Conservation (phyloP, 2,329 filamentous ascomycete species). For the Lasiodiplodia theobromae region DNA sequence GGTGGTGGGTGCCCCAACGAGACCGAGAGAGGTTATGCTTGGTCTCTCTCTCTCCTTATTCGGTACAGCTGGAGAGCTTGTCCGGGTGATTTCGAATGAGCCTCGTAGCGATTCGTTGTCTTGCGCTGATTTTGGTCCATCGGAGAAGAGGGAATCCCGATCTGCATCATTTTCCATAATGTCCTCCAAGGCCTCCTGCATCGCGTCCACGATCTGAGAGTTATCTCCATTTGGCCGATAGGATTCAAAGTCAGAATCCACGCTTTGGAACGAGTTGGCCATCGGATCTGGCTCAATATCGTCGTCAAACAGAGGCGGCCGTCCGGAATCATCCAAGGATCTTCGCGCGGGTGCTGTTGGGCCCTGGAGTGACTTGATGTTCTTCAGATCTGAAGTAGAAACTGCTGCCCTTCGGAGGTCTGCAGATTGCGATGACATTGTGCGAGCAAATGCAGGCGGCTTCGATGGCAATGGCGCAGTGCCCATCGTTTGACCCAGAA, state of each 20-base stretch:
- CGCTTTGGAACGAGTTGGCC: slow-evolving; percentile 77
- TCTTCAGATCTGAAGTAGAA: slow-evolving; percentile 67
- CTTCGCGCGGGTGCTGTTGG: slow-evolving; percentile 61
- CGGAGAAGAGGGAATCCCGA: slow-evolving; percentile 70
- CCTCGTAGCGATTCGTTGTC: slow-evolving; percentile 69
- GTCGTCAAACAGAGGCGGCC: slow-evolving; percentile 77
- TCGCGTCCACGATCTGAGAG: slow-evolving; percentile 83
- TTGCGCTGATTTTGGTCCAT: slow-evolving; percentile 59
- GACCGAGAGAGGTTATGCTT: slow-evolving; percentile 87
- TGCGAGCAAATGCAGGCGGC: slow-evolving; percentile 48
- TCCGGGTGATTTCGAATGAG: slow-evolving; percentile 65
- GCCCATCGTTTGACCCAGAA: background rate
- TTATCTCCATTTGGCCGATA: slow-evolving; percentile 63
- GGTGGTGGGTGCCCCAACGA: slow-evolving; percentile 85
- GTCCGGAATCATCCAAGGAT: slow-evolving; percentile 73
- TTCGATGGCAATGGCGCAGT: slow-evolving; percentile 43
- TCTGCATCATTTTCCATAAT: slow-evolving; percentile 83
- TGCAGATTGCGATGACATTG: slow-evolving; percentile 54
- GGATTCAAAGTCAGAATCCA: slow-evolving; percentile 74
- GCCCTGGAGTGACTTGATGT: slow-evolving; percentile 54
- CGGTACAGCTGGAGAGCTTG: slow-evolving; percentile 50
- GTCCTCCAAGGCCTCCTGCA: slow-evolving; percentile 89
- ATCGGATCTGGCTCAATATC: slow-evolving; percentile 78
- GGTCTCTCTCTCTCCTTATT: slow-evolving; percentile 69
- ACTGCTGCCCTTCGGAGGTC: slow-evolving; percentile 67